Evolutionary conservation across 352 stramenopile species (phyloP), one percentile per base, ranked within the genome.

Genomic region (Aphanomyces euteiches): DNA sequence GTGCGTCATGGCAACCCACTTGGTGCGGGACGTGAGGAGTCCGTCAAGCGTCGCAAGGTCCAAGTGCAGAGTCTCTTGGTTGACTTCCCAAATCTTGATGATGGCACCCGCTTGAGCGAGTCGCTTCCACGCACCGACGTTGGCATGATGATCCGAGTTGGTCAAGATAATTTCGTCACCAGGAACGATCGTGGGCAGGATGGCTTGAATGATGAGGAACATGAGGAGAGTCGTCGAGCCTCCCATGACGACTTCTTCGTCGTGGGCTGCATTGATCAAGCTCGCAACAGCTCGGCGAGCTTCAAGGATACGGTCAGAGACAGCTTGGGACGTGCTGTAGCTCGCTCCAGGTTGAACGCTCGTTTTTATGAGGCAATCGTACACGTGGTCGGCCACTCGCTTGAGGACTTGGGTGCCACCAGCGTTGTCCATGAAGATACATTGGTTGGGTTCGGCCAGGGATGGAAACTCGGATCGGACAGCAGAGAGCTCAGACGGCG

Each of bases 141-240:
- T 75, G 17, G 58, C 48, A 37, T 75, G 61, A 48, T 75, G 70
- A 3, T 72, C 64, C 21, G 66, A 34, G 7, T 64, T 50, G 4
- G 64, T 67, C 21, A 75, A 12, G 61, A 75, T 58, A 54, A 75
- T 67, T 38, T 75, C 66, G 41, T 72, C 64, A 10, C 63, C 61
- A 15, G 47, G 6, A 6, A 15, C 7, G 28, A 71, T 65, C n/a
- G 12, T 72, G 8, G 54, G 56, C 5, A 66, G 21, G 13, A 73
- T 39, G 13, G 70, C 57, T n/a, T 67, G 57, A 17, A 60, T 57
- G 13, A 69, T 40, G 59, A 50, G 48, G 41, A 69, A 56, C 45
- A 70, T 47, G 34, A 74, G 68, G 36, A 17, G 19, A 10, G 68
- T 74, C 38, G 68, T 67, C 6, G 47, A 65, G 7, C 39, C 39